phyloP scores from a whole-genome alignment of 768 basidiomycete genomes.

The Cystobasidiopsis lactophilus region DNA sequence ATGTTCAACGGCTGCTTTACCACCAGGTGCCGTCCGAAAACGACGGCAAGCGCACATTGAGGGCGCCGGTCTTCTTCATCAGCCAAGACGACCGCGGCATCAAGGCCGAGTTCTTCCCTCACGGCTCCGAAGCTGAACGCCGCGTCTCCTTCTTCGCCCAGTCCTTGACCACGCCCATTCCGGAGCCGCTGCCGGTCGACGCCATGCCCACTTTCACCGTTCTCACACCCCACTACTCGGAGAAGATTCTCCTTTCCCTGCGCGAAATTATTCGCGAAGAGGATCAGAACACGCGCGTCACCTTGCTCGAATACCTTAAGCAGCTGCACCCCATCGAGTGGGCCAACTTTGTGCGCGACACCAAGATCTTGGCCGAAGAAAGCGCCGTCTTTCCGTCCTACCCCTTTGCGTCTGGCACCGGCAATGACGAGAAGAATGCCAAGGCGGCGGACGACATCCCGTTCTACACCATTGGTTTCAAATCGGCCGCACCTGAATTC shows the following conservation, averaged over 20 bases:
- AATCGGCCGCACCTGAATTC: constrained; percentile 92
- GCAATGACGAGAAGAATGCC: constrained; percentile 44
- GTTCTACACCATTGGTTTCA: constrained; percentile 97
- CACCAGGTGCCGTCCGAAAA: constrained; percentile 84
- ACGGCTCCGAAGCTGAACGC: constrained; percentile 83
- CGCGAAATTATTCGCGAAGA: constrained; percentile 98
- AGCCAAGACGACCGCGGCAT: constrained; percentile 72
- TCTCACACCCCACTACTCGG: constrained; percentile 90
- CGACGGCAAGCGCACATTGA: constrained; percentile 70
- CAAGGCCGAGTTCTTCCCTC: constrained; percentile 78
- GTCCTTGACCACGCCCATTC: constrained; percentile 78
- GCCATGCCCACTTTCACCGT: constrained; percentile 99
- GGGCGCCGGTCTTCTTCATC: constrained; percentile 95
- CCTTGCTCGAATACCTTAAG: constrained; percentile 90
- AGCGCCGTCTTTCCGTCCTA: constrained; percentile 47
- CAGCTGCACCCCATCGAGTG: constrained; percentile 95
- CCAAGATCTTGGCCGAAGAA: constrained; percentile 94
- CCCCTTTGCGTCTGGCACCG: constrained; percentile 34
- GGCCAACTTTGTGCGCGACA: constrained; percentile 99
- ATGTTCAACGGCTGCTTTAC: constrained; percentile 91
- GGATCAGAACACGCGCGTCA: constrained; percentile 89
- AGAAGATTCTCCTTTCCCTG: constrained; percentile 92
- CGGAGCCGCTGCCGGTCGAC: constrained; percentile 81
- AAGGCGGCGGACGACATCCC: constrained; percentile 71
- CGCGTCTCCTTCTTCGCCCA: constrained; percentile 98